These are phyloP conservation scores for Boletus rufocinnamomeus DNA, from an alignment of 768 basidiomycete species.

Conservation along the genomic window DNA sequence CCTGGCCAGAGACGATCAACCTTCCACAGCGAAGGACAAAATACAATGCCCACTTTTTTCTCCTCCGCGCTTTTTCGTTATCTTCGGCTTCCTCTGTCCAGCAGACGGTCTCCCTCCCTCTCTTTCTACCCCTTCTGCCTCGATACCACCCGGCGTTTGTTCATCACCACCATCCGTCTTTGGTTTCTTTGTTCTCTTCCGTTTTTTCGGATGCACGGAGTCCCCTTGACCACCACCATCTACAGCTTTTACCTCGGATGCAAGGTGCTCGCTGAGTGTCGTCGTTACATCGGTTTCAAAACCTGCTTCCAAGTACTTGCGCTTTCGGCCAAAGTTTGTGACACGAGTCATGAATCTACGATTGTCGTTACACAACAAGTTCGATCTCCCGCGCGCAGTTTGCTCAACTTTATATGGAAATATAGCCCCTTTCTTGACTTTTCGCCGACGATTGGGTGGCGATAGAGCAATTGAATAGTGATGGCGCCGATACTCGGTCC, in stretches of 20 bases:
- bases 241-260: too few relatives aligned
- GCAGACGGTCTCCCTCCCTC: constrained; percentile 15
- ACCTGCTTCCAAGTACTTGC: constrained; percentile 72
- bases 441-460: too few relatives aligned
- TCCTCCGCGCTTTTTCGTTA: constrained; percentile 33
- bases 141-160: constrained; percentile 6
- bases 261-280: too few relatives aligned
- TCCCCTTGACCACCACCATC: too few relatives aligned
- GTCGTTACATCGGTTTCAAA: too few relatives aligned
- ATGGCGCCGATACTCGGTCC: too few relatives aligned
- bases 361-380: too few relatives aligned
- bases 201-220: too few relatives aligned
- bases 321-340: constrained; percentile 73
- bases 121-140: constrained; percentile 23
- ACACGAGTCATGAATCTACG: constrained; percentile 67
- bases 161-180: constrained; percentile 34
- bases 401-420: neutral
- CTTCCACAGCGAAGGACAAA: neutral
- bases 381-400: neutral
- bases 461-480: too few relatives aligned
- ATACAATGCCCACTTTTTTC: constrained; percentile 24
- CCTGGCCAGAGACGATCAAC: constrained; percentile 29
- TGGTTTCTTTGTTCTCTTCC: too few relatives aligned
- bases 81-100: constrained; percentile 24
- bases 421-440: neutral